phyloP scores from a whole-genome alignment of 345 rosid genomes.

The Camelina neglecta region DNA sequence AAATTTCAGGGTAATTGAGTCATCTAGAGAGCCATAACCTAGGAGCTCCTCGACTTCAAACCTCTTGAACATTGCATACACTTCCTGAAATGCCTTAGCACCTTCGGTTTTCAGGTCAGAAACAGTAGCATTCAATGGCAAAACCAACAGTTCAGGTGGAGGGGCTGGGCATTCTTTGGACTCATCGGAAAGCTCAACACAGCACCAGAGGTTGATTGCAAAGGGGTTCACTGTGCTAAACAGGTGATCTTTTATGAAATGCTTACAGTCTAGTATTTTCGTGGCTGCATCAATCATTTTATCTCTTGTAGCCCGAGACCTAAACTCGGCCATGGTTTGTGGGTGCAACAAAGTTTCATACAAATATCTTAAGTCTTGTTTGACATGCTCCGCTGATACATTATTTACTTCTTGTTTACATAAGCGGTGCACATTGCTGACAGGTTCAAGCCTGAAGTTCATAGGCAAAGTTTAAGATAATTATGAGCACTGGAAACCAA shows the following conservation, averaged over 20 bases:
- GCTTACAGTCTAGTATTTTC: conserved; percentile 77
- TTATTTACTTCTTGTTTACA: conserved; percentile 36
- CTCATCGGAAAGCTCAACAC: conserved; percentile 57
- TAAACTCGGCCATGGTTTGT: conserved; percentile 44
- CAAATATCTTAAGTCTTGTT: conserved; percentile 57
- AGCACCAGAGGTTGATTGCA: conserved; percentile 54
- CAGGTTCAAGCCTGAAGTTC: conserved; percentile 53
- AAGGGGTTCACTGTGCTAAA: conserved; percentile 31
- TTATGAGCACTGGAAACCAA: conserved; percentile 5
- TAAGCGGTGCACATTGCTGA: conserved; percentile 33
- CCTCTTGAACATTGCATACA: conserved; percentile 68
- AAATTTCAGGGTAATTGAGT: conserved; percentile 53
- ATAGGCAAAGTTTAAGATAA: neutral
- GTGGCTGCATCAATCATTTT: conserved; percentile 51
- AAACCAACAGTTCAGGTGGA: conserved; percentile 60
- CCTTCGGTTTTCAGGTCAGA: conserved; percentile 62
- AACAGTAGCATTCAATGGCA: conserved; percentile 63
- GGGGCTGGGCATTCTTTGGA: conserved; percentile 53
- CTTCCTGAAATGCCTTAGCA: conserved; percentile 61
- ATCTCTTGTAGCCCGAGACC: conserved; percentile 48
- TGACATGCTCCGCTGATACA: conserved; percentile 58
- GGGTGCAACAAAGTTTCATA: conserved; percentile 61
- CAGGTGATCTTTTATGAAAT: conserved; percentile 64
- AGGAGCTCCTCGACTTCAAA: conserved; percentile 56
- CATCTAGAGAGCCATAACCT: conserved; percentile 57